These are phyloP conservation scores for Asclepias syriaca DNA, from an alignment of 257 asterid species.

Conservation along the genomic window DNA sequence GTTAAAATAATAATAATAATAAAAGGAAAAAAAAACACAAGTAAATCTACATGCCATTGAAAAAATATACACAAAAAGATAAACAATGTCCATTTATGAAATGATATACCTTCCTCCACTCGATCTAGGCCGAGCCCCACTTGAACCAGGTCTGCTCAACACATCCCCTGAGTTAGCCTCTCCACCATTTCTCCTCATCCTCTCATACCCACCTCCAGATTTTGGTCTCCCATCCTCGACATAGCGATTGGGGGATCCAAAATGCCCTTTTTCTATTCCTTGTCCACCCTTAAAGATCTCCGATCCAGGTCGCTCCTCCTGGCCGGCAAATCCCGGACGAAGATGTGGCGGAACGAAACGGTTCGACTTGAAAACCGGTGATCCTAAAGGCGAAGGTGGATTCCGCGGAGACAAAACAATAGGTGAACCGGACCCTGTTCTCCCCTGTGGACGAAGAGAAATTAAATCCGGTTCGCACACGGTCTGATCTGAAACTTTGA, in stretches of 20 bases:
- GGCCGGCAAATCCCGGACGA: constrained; percentile 74
- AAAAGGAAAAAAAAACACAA: neutral
- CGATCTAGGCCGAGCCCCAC: constrained; percentile 51
- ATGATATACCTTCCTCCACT: constrained; percentile 55
- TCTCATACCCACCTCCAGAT: constrained; percentile 68
- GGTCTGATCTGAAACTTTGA: constrained; percentile 31
- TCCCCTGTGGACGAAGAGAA: constrained; percentile 64
- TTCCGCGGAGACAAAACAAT: constrained; percentile 29
- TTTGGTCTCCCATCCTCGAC: constrained; percentile 56
- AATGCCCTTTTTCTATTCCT: constrained; percentile 27
- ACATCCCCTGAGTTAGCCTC: constrained; percentile 33
- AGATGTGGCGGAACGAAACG: constrained; percentile 78
- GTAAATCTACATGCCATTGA: neutral
- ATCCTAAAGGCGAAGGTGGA: constrained; percentile 23
- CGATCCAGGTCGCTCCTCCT: constrained; percentile 58
- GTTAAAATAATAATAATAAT: no score
- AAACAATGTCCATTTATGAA: neutral
- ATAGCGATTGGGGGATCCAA: constrained; percentile 23
- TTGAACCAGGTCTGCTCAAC: constrained; percentile 47
- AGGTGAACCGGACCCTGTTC: constrained; percentile 52
- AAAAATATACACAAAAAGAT: neutral
- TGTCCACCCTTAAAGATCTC: constrained; percentile 37
- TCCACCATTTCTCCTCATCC: constrained; percentile 34
- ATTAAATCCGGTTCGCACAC: constrained; percentile 35
- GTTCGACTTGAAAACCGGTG: constrained; percentile 44